Evolutionary conservation across 495 filamentous ascomycete species (phyloP), one percentile per base, ranked within the genome.

Genomic region (Neurospora tetrasperma): DNA sequence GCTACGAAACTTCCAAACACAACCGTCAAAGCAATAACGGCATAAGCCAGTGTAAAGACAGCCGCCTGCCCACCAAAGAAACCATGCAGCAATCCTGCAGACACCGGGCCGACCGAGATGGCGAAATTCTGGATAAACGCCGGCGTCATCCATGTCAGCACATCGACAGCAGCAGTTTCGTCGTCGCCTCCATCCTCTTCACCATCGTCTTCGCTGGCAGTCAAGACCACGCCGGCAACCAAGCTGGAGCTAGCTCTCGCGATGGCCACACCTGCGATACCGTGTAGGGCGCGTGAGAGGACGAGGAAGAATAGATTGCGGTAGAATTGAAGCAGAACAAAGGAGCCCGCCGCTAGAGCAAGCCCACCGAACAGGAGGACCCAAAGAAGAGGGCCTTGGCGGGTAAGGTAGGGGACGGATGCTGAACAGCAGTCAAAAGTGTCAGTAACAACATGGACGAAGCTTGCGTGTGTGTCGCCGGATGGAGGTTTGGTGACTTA

Each of bases 1-100:
- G 72, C 76, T 31, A 76, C 18, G 0, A 80, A 39, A 4, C 42
- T 39, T 5, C 54, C 54, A 14, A 79, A 54, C 46, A 78, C 5
- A 7, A 73, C 42, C 23, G 48, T 75, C 4, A 75, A 38, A 7
- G 41, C 71, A 12, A 80, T 62, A 9, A 76, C 10, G 23, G 71
- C 73, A 40, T 80, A 79, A 20, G 78, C 79, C 66, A 66, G 69
- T 44, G 72, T 70, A 69, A 80, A 80, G 11, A 80, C 74, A 7
- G 73, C 62, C 10, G 18, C 71, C 27, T 75, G 70, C 5, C 59
- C 54, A 38, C 42, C 72, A 10, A 69, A 54, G n/a, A 48, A 71
- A 39, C 73, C 72, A 69, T 78, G 59, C 40, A 80, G 66, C 42
- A 71, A 69, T 6, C 78, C 78, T 9, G 76, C 68, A 23, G 72